phyloP scores from a whole-genome alignment of 257 asterid species.

The Solanum gracilifrons region DNA sequence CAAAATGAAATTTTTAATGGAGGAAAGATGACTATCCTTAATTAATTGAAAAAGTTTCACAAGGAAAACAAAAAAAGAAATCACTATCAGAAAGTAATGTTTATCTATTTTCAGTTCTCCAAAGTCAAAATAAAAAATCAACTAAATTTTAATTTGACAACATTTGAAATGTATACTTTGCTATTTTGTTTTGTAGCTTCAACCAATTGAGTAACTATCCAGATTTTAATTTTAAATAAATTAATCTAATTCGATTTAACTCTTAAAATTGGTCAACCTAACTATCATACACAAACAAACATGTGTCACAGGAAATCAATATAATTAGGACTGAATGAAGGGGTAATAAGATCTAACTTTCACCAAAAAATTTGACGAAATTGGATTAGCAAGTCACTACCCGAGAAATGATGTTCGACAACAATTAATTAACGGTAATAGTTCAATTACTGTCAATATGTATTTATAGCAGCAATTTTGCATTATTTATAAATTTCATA shows the following conservation, averaged over 20 bases:
- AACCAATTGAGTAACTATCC: neutral
- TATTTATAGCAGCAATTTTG: too few species aligned
- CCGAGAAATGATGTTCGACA: neutral
- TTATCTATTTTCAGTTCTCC: neutral
- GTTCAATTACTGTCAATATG: too few species aligned
- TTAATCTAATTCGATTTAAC: neutral
- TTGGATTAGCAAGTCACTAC: neutral
- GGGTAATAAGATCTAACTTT: neutral
- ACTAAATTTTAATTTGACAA: neutral
- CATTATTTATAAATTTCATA: too few species aligned
- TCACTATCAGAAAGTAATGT: neutral
- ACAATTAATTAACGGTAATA: too few species aligned
- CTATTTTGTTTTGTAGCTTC: neutral
- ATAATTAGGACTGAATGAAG: neutral
- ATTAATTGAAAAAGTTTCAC: neutral
- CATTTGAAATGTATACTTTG: neutral
- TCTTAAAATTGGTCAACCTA: neutral
- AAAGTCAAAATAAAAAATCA: neutral
- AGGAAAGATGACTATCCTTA: neutral
- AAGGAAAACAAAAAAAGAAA: neutral
- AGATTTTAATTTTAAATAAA: neutral
- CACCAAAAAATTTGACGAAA: neutral
- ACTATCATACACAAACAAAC: neutral
- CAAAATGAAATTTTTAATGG: neutral
- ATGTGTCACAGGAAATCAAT: neutral